Base-by-base conservation (phyloP, 305 asterid genomes). In the Fraxinus sp. region DNA sequence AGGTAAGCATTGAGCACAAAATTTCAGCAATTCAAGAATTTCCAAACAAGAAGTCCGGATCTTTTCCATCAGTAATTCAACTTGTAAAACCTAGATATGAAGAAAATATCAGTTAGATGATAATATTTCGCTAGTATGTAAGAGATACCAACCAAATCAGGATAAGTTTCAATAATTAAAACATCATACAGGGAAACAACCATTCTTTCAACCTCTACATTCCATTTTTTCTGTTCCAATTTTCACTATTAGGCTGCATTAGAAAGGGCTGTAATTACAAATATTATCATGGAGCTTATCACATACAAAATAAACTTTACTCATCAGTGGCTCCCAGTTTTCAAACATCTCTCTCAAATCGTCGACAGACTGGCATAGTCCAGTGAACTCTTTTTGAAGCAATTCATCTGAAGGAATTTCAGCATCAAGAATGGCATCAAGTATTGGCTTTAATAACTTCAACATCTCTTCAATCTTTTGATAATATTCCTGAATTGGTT, bases 221-320 rank as follows among this genome's bases (percentile, higher is more conserved):
- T 39, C 22, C 22, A 7, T 2, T 64, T 18, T 6, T 30, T 36
- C 41, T 11, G 24, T 76, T 33, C 66, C 59, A n/a, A 20, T 11
- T 49, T 46, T 76, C 83, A 46, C 71, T 39, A 77, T 73, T 44
- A n/a, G 71, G 20, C n/a, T 33, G 76, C 55, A 78, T 24, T 78
- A 36, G 79, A 83, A 82, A 80, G 74, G 74, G 79, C 33, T 83
- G 52, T 77, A 52, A 77, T 80, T 62, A 75, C 82, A 81, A 80
- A n/a, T 73, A 9, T 24, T 16, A 78, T 22, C 28, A 70, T 49
- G 77, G 83, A 85, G 59, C 80, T 71, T 62, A 68, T 74, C 82
- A 92, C 98, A 2, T 92, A 94, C 98, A 87, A 92, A 91, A 89
- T 91, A 92, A 78, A 92, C 84, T 92, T 92, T 94, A 88, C 97